Conservation (phyloP, 1,284 basidiomycete genomes). For the Papiliotrema nemorosa region DNA sequence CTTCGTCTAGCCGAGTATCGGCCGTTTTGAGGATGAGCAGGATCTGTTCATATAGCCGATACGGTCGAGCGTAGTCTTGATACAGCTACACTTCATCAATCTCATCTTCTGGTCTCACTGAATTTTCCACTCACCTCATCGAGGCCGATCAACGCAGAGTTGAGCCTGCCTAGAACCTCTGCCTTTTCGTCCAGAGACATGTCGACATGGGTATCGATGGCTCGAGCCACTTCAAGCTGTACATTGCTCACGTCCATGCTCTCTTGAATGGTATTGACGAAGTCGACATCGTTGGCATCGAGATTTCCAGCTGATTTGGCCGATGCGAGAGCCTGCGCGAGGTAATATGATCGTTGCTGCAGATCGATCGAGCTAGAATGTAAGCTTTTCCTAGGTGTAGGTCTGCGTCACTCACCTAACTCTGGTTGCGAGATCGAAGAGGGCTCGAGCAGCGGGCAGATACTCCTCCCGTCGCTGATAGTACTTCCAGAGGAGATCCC, state of each 20-base stretch:
- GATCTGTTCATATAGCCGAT: constrained; percentile 78
- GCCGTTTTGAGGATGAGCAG: constrained; percentile 90
- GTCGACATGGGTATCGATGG: constrained; percentile 47
- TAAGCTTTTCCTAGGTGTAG: not conserved
- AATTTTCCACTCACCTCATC: constrained; percentile 47
- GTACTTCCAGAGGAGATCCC: constrained; percentile 92
- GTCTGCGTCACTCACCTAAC: constrained; percentile 58
- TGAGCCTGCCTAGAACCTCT: constrained; percentile 59
- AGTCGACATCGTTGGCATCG: constrained; percentile 76
- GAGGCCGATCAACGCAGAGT: constrained; percentile 52
- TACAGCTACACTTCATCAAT: constrained; percentile 62
- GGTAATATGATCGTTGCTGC: constrained; percentile 74
- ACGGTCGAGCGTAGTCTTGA: constrained; percentile 80
- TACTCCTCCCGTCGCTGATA: constrained; percentile 88
- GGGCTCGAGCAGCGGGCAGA: constrained; percentile 78
- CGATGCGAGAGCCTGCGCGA: constrained; percentile 89
- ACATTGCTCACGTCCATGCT: constrained; percentile 96
- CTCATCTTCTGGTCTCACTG: not conserved
- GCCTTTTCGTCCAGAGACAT: constrained; percentile 55
- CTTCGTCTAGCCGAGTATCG: constrained; percentile 78
- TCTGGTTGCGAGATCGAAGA: constrained; percentile 83
- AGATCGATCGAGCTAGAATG: constrained; percentile 59
- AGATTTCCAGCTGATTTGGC: constrained; percentile 84
- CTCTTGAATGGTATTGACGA: constrained; percentile 89
- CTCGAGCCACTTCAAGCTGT: constrained; percentile 71